Percentiles rank a stretch among this genome's conserved stretches.
phyloP scores from a whole-genome alignment of 805 yeast species.

The Candida endomychidarum region DNA sequence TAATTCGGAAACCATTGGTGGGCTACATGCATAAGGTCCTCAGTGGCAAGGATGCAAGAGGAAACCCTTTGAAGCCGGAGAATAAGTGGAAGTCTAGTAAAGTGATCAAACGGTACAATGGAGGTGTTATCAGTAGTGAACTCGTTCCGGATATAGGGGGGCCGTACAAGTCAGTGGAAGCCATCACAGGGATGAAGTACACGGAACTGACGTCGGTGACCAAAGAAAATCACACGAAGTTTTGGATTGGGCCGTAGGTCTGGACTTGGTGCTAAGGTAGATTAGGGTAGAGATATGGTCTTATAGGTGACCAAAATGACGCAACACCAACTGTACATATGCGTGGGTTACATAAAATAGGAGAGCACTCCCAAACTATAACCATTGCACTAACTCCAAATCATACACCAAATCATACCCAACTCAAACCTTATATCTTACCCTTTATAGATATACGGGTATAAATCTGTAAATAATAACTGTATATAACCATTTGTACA shows the following conservation, averaged over 20 bases:
- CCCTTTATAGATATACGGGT: too few species aligned
- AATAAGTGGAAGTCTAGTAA: conserved; percentile 22
- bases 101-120: conserved; percentile 18
- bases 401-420: too few species aligned
- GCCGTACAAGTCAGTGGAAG: conserved; percentile 7
- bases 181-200: conserved; percentile 6
- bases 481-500: conserved; percentile 1
- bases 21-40: conserved; percentile 37
- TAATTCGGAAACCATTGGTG: conserved; percentile 54
- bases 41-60: conserved; percentile 28
- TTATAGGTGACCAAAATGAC: too few species aligned
- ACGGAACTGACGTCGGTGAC: neutral
- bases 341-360: too few species aligned
- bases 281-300: too few species aligned
- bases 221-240: neutral
- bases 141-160: conserved; percentile 18
- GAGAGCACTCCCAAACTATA: too few species aligned
- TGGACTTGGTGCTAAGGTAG: too few species aligned
- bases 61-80: conserved; percentile 22
- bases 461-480: too few species aligned
- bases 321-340: too few species aligned
- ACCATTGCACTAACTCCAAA: too few species aligned
- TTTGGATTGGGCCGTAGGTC: neutral
- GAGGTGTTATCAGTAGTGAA: conserved; percentile 17
- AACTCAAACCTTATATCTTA: too few species aligned